These are phyloP conservation scores for Penicillium paxilli DNA, from an alignment of 495 filamentous ascomycete species.

Conservation along the genomic window DNA sequence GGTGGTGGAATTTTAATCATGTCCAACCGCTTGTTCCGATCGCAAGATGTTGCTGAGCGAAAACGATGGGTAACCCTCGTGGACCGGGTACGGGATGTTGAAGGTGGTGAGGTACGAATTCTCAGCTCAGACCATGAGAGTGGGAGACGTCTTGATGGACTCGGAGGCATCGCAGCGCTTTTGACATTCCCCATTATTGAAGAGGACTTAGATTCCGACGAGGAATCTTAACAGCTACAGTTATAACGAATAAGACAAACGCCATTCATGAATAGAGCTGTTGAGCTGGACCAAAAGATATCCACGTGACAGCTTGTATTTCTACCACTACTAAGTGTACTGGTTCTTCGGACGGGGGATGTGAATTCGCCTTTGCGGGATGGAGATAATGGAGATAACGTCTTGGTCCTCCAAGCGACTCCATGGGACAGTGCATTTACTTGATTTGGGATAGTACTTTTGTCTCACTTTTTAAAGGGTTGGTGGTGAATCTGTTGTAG, in stretches of 20 bases:
- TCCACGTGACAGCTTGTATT: too few relatives aligned
- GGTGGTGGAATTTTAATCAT: constrained; percentile 84
- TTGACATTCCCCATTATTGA: constrained; percentile 84
- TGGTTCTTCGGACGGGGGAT: too few relatives aligned
- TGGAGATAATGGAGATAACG: too few relatives aligned
- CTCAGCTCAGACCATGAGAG: constrained; percentile 94
- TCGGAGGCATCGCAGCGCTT: constrained; percentile 88
- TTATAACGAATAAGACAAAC: background rate
- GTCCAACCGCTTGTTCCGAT: constrained; percentile 81
- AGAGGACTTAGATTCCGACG: constrained; percentile 47
- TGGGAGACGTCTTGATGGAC: constrained; percentile 76
- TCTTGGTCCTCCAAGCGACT: too few relatives aligned
- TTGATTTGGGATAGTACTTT: too few relatives aligned
- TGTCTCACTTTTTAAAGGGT: too few relatives aligned
- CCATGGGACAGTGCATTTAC: too few relatives aligned
- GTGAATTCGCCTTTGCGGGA: too few relatives aligned
- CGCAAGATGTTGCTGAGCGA: constrained; percentile 75
- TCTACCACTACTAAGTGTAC: too few relatives aligned
- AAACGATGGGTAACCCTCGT: constrained; percentile 83
- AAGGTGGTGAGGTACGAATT: constrained; percentile 84
- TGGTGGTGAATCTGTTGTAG: too few relatives aligned
- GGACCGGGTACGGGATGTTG: constrained; percentile 79
- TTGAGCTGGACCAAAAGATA: too few relatives aligned
- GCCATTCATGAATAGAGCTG: background rate
- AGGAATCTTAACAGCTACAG: constrained; percentile 14